Base-by-base conservation (phyloP, 2,329 filamentous ascomycete genomes). In the Ciborinia camelliae region DNA sequence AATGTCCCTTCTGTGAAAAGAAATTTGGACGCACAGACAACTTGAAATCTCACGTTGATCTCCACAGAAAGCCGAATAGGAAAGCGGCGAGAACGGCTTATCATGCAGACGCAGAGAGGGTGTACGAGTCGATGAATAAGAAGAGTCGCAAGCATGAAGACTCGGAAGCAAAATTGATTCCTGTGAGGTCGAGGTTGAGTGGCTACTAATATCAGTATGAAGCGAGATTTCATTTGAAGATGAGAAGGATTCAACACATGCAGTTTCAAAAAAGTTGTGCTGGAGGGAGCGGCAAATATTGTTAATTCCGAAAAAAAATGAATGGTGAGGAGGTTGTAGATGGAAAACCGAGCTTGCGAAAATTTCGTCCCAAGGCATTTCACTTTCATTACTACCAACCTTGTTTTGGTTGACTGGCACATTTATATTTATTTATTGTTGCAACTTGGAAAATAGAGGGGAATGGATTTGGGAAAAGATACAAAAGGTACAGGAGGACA, bases 11-110 rank as follows among this genome's bases (percentile, higher is more conserved):
- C 32, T 74, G 72, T 47, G 2, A 48, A 1, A 68, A 68, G 18
- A 10, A 32, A 1, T 73, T 73, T 47, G 66, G 67, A 20, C 65
- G 72, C 4, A 62, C 66, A 3, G 72, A 74, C 65, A 74, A 74
- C 32, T 54, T 72, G 7, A 70, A 68, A 48, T 60, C 65, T 0
- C 72, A 74, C 50, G 37, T 72, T 10, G 51, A 45, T 30, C 62
- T 69, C 0, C 72, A 74, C 43, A 37, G 35, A 1, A 50, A 66
- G 18, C 23, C 8, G 6, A 10, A 60, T n/a, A 69, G 64, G 50
- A 70, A 69, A 15, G 61, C 52, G 2, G 53, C 63, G 4, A 62
- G 68, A 52, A 69, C 67, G 1, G 8, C 62, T 1, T 71, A 64
- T 32, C 55, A 60, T 37, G 41, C 62, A 14, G 62, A 63, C 7